A percentile compares a stretch with the other conserved stretches of the same genome.
phyloP scores from a whole-genome alignment of 2,329 filamentous ascomycete genomes.

The Phialocephala subalpina region DNA sequence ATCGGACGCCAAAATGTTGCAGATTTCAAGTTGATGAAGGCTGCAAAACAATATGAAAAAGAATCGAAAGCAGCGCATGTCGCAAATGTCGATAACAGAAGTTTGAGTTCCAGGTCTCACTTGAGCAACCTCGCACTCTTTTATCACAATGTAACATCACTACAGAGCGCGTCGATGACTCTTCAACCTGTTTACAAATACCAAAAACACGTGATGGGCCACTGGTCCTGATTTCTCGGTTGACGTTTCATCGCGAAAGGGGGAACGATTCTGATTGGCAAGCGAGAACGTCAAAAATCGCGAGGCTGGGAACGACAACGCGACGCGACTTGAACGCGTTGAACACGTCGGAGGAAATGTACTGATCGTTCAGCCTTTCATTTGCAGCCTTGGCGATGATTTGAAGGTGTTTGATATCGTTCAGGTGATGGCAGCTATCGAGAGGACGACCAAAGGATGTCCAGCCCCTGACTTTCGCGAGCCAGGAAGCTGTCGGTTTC shows the following conservation, averaged over 20 bases:
- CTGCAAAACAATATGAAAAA: slow-evolving; percentile 8
- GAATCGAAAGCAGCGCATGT: slow-evolving; percentile 15
- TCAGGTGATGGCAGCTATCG: neutral
- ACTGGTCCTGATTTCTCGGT: slow-evolving; percentile 2
- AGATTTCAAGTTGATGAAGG: neutral
- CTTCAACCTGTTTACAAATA: slow-evolving; percentile 18
- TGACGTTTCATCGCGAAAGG: slow-evolving; percentile 9
- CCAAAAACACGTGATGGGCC: slow-evolving; percentile 6
- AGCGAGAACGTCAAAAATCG: neutral
- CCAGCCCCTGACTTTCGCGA: neutral
- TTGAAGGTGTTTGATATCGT: neutral
- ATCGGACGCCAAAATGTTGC: neutral
- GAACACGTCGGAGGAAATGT: neutral
- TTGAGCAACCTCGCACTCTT: neutral
- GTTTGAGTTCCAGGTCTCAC: neutral
- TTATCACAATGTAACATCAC: slow-evolving; percentile 7
- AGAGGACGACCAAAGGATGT: neutral
- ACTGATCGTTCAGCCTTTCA: neutral
- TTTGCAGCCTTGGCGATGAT: neutral
- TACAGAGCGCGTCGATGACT: slow-evolving; percentile 24
- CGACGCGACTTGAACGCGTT: slow-evolving; percentile 10
- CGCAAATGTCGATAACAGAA: neutral
- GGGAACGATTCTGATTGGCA: slow-evolving; percentile 5
- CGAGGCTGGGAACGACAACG: slow-evolving; percentile 10
- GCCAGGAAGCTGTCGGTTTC: neutral